Percentiles rank a stretch among this genome's conserved stretches.
These are phyloP conservation scores for Colletotrichum sp. DNA, from an alignment of 2,329 filamentous ascomycete genomes.

Conservation along the genomic window DNA sequence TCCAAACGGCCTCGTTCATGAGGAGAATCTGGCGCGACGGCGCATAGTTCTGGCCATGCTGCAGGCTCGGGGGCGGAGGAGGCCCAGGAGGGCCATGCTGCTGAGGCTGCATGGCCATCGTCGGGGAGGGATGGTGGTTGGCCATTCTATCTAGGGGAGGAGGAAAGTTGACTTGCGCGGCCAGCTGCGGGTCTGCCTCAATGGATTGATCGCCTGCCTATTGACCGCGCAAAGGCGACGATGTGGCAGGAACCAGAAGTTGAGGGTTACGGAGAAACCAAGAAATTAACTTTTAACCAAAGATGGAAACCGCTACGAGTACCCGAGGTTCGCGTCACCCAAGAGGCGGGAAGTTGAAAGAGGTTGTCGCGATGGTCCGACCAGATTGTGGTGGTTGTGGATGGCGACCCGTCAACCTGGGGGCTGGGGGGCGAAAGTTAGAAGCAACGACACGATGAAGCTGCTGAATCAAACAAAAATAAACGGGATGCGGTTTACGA, in stretches of 20 bases:
- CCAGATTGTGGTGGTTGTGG: constrained; percentile 21
- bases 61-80: constrained; percentile 58
- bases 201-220: constrained; percentile 17
- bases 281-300: neutral
- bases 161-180: neutral
- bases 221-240: constrained; percentile 18
- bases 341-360: neutral
- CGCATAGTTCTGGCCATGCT: constrained; percentile 60
- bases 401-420: constrained; percentile 17
- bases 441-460: neutral
- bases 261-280: neutral
- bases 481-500: neutral
- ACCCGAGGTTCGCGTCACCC: neutral
- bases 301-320: neutral
- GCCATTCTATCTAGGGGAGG: constrained; percentile 57
- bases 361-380: constrained; percentile 8
- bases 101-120: constrained; percentile 72
- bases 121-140: constrained; percentile 81
- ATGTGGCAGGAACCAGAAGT: neutral
- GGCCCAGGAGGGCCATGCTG: constrained; percentile 71
- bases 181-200: constrained; percentile 21
- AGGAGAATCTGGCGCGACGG: constrained; percentile 77
- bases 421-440: constrained; percentile 3
- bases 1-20: constrained; percentile 89
- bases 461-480: neutral